Base-by-base conservation (phyloP, 768 basidiomycete genomes). In the Panaeolus papilionaceus region DNA sequence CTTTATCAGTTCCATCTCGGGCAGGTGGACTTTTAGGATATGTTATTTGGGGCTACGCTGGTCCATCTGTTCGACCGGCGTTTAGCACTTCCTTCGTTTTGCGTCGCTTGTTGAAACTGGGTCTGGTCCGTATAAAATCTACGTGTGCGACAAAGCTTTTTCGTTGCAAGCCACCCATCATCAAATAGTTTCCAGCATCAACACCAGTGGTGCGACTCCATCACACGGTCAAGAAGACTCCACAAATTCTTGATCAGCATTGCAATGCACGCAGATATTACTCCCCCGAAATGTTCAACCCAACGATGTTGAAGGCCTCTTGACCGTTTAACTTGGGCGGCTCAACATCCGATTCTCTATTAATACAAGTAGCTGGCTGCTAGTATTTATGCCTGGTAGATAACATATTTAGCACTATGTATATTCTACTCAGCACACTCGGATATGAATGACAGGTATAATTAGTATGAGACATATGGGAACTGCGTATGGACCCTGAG, bases 1-100 rank as follows among this genome's bases (percentile, higher is more conserved):
- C 68, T 91, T 61, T 82, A 80, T 72, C 82, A 81, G 66, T 88
- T 83, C 69, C 78, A 79, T 65, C 75, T 90, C 54, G 88, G 87
- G n/a, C 81, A 81, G 69, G 74, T 58, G 51, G 61, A 42, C 40
- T 20, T 58, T 5, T 58, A 58, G 28, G 33, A 58, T 16, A 12
- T 10, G 54, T 16, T 10, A 28, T 28, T 28, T 16, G 16, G 9
- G n/a, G 14, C 11, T 12, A 28, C 54, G 10, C 28, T 33, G 47
- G 47, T 49, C 47, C 23, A 14, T 20, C 1, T 10, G 47, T 20
- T 26, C 20, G 23, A 23, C 20, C 47, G 20, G 23, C 20, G 47
- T 49, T 49, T 49, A 8, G 47, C 23, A n/a, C 20, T 20, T 18
- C n/a, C 8, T 26, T 20, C 9, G 16, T 16, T n/a, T 49, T 49